Evolutionary conservation across 441 rosid genomes (phyloP).

Genomic region (Theobroma grandiflorum): DNA sequence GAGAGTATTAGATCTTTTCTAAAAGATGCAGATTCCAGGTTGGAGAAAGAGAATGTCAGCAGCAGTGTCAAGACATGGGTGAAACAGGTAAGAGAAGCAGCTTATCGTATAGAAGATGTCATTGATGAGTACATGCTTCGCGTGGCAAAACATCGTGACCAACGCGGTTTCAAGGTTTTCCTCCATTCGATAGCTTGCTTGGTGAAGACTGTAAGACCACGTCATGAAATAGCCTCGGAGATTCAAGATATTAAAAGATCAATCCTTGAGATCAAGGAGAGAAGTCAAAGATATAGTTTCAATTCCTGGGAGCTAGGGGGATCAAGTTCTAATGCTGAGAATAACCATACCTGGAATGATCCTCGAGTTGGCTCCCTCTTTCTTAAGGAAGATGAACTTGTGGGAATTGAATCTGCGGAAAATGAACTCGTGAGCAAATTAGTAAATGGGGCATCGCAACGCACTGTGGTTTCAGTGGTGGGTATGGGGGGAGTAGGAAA

Average conservation of each 20-base stretch:
- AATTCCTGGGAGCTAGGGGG: neutral
- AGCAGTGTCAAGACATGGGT: constrained; percentile 5
- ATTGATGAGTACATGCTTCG: constrained; percentile 29
- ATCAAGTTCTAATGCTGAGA: neutral
- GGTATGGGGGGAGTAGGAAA: constrained; percentile 23
- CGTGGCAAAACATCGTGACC: neutral
- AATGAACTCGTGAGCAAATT: neutral
- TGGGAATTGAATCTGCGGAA: constrained; percentile 20
- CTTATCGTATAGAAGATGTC: constrained; percentile 32
- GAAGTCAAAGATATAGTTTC: neutral
- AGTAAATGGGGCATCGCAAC: neutral
- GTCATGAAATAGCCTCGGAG: neutral
- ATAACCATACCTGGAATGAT: neutral
- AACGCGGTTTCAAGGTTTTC: neutral
- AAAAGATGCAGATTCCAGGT: constrained; percentile 18
- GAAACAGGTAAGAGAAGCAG: constrained; percentile 26
- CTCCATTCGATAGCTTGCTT: neutral
- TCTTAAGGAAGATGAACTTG: neutral
- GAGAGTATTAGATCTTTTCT: constrained; percentile 13
- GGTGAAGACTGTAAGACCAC: neutral
- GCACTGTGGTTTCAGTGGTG: neutral
- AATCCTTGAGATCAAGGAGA: neutral
- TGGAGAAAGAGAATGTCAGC: neutral
- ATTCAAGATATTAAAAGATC: neutral
- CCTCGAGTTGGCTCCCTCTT: constrained; percentile 19